These are phyloP conservation scores for Dalechampia spathulata DNA, from an alignment of 441 rosid genomes.

Conservation along the genomic window DNA sequence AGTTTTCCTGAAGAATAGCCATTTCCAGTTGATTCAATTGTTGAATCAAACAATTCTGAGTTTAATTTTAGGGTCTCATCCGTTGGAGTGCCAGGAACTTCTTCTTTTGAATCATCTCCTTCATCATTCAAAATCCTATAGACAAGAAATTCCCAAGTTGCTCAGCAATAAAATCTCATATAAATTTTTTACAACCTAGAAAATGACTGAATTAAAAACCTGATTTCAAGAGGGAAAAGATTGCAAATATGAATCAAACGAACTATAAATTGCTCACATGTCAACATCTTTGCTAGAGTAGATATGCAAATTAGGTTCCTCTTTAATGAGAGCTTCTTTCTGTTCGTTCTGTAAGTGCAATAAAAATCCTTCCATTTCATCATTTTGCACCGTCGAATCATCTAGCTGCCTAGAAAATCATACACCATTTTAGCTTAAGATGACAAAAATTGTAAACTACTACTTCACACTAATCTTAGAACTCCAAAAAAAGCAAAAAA, in stretches of 20 bases:
- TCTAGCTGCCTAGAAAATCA: constrained; percentile 45
- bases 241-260: constrained; percentile 7
- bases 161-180: background rate
- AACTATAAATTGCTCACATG: constrained; percentile 45
- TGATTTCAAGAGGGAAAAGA: background rate
- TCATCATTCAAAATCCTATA: constrained; percentile 66
- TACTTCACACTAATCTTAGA: too few species aligned
- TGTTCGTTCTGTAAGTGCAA: constrained; percentile 79
- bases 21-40: constrained; percentile 33
- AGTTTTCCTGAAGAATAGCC: constrained; percentile 61
- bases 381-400: constrained; percentile 54
- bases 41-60: constrained; percentile 43
- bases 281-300: constrained; percentile 88
- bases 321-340: constrained; percentile 52
- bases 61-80: constrained; percentile 33
- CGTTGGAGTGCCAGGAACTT: constrained; percentile 59
- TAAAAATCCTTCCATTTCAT: constrained; percentile 84
- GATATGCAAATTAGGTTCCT: constrained; percentile 59
- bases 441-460: background rate
- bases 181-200: background rate
- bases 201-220: background rate
- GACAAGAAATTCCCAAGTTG: background rate
- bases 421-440: background rate
- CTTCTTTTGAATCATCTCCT: constrained; percentile 45
- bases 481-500: too few species aligned